Conservation (phyloP, 306 rosid genomes). For the Fragaria ananassa region DNA sequence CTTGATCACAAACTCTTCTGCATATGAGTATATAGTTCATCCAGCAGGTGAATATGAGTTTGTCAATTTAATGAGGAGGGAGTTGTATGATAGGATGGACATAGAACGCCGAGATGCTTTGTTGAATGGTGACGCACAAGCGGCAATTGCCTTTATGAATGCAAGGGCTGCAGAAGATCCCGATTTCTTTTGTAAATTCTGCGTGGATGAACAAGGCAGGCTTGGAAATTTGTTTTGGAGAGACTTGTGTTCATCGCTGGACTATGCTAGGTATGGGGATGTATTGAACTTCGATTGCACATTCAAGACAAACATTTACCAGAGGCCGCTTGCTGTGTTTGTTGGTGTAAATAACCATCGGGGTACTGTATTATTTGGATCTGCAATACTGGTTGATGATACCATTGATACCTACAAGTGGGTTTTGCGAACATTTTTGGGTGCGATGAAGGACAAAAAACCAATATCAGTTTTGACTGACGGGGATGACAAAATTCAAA, state of each 20-base stretch:
- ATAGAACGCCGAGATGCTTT: neutral
- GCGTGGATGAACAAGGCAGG: neutral
- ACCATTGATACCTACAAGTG: neutral
- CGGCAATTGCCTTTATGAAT: neutral
- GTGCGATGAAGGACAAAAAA: neutral
- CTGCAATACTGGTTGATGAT: neutral
- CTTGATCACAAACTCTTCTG: neutral
- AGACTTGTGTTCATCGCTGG: neutral
- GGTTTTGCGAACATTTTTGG: neutral
- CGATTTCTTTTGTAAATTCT: neutral
- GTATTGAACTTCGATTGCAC: neutral
- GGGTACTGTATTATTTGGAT: neutral
- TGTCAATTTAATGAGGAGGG: neutral
- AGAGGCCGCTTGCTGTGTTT: neutral
- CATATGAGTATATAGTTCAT: neutral
- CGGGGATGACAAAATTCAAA: neutral
- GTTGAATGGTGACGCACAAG: neutral
- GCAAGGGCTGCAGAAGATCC: neutral
- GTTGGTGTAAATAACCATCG: slow-evolving; percentile 7
- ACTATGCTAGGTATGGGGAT: neutral
- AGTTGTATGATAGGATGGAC: neutral
- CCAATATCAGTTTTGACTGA: neutral
- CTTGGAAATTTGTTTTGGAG: neutral
- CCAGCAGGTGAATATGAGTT: neutral
- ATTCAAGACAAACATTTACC: neutral